Evolutionary conservation across 2,329 filamentous ascomycete species (phyloP), one percentile per base, ranked within the genome.

Genomic region (Chalaropsis ovoidea): DNA sequence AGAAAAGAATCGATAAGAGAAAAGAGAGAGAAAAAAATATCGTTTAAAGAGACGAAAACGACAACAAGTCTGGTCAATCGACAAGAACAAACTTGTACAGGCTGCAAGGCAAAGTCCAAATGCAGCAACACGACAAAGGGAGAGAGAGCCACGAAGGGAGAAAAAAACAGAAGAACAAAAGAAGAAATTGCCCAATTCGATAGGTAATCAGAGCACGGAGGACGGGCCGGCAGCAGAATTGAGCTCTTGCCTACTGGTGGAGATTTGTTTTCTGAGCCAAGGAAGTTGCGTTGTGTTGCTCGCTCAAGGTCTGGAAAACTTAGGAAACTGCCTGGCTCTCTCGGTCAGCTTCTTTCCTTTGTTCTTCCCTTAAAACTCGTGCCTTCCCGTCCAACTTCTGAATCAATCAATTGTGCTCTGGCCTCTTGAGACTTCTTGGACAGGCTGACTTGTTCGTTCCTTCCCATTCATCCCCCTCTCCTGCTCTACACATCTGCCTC

Each of bases 261-360:
- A 4, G 47, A 49, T 24, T 49, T 49, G 10, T 22, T 49, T 49
- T 49, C 47, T 49, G 2, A 31, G 31, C 31, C 31, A 31, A 31
- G 19, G 47, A 49, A 24, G 47, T 49, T 49, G 19, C 47, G n/a
- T 49, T 49, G 47, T 22, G 47, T 19, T 31, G 17, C 27, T n/a
- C 17, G 24, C 24, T 31, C n/a, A 27, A 56, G 22, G 52, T 7
- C 6, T 56, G 52, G 4, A 31, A 11, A 35, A 22, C 47, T 49
- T 49, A 22, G 52, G 52, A 56, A 56, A 35, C 52, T 56, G 52
- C 52, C 52, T 31, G 27, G 11, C n/a, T 31, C n/a, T 56, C 15
- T 8, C 15, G 22, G 27, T 35, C 52, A 13, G 17, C 42, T 35
- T 31, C 52, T 31, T 56, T 8, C 52, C 52, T 35, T 56, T 7